These are phyloP conservation scores for Eutrema japonicum DNA, from an alignment of 345 rosid species.

Conservation along the genomic window DNA sequence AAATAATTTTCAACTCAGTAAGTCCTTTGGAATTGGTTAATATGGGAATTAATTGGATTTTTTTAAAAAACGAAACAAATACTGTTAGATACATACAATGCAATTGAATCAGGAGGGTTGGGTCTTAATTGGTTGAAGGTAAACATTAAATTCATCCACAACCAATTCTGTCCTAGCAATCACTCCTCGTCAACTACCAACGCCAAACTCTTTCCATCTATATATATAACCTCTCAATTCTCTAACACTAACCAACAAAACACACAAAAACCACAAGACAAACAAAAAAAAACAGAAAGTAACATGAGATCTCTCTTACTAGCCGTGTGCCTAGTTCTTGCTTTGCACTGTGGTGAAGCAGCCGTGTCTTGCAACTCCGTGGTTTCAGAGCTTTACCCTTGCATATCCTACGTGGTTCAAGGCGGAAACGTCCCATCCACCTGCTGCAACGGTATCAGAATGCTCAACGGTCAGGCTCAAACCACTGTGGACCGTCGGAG, in stretches of 20 bases:
- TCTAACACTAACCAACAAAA: conserved; percentile 11
- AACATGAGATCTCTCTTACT: conserved; percentile 37
- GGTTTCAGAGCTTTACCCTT: conserved; percentile 37
- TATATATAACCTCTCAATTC: conserved; percentile 7
- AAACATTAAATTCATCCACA: conserved; percentile 39
- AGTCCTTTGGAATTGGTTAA: neutral
- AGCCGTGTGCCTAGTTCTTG: conserved; percentile 35
- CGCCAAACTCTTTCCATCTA: neutral
- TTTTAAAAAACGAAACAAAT: neutral
- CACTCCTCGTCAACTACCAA: conserved; percentile 38
- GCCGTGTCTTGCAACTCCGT: conserved; percentile 41
- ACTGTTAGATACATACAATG: conserved; percentile 4
- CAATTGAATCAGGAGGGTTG: conserved; percentile 20
- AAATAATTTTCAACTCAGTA: too few relatives aligned
- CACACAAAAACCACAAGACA: neutral
- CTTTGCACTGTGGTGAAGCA: conserved; percentile 38
- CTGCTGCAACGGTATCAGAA: conserved; percentile 58
- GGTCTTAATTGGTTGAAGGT: conserved; percentile 25
- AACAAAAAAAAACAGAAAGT: neutral
- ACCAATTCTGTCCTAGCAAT: conserved; percentile 33
- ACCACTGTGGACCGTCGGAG: conserved; percentile 59
- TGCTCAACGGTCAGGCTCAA: conserved; percentile 47
- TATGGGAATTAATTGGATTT: neutral
- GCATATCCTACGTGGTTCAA: conserved; percentile 39
- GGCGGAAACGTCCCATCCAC: conserved; percentile 32